These are phyloP conservation scores for Exidia glandulosa DNA, from an alignment of 768 basidiomycete species.

Conservation along the genomic window DNA sequence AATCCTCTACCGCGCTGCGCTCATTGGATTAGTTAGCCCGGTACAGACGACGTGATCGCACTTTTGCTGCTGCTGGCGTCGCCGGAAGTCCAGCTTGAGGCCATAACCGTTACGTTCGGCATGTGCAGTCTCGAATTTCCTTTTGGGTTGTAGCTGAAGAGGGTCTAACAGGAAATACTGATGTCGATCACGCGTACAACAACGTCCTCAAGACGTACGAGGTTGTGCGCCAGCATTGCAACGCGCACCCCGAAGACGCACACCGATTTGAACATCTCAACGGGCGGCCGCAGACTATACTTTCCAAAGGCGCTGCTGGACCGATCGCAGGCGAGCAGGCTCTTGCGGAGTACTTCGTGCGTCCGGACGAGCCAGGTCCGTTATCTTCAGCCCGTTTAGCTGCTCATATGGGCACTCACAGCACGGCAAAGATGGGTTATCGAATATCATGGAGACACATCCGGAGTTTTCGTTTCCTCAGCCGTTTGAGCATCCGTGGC, in stretches of 20 bases:
- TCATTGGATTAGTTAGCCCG: neutral
- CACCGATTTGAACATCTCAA: slow-evolving; percentile 5
- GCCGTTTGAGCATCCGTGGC: neutral
- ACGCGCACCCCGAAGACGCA: slow-evolving; percentile 6
- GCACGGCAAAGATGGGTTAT: slow-evolving; percentile 19
- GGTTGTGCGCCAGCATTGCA: slow-evolving; percentile 14
- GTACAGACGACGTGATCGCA: slow-evolving; percentile 15
- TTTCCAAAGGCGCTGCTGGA: slow-evolving; percentile 13
- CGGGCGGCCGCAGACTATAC: neutral
- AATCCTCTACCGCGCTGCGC: neutral
- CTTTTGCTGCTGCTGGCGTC: slow-evolving; percentile 13
- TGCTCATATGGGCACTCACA: neutral
- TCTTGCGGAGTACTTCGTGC: slow-evolving; percentile 17
- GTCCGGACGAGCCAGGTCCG: neutral
- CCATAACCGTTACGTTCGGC: slow-evolving; percentile 12
- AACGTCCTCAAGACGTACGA: slow-evolving; percentile 21
- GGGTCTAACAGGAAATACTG: slow-evolving; percentile 9
- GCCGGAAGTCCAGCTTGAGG: slow-evolving; percentile 10
- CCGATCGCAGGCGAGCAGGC: slow-evolving; percentile 13
- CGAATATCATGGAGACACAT: slow-evolving; percentile 13
- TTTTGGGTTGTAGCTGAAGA: neutral
- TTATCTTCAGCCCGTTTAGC: too few species aligned
- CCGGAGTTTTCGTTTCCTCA: slow-evolving; percentile 11
- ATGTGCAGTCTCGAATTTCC: neutral
- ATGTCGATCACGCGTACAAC: slow-evolving; percentile 6